phyloP scores from a whole-genome alignment of 2,329 filamentous ascomycete genomes.

The Stemphylium lycopersici region DNA sequence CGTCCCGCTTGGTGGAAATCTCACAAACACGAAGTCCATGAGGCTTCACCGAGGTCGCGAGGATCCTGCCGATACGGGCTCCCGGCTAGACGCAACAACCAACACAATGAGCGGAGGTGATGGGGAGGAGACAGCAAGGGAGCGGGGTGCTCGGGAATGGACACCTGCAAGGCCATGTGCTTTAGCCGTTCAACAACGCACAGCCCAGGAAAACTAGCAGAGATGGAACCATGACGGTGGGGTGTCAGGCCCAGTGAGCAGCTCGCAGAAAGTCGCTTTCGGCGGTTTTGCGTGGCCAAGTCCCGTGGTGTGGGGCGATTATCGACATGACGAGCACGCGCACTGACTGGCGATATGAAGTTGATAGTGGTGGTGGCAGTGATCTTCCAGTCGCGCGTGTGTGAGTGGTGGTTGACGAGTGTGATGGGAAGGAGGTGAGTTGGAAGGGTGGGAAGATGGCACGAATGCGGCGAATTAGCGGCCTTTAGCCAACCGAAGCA shows the following conservation, averaged over 20 bases:
- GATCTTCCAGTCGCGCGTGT: conserved; percentile 7
- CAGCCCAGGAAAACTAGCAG: conserved; percentile 8
- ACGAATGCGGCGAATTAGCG: conserved; percentile 28
- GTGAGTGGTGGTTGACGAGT: conserved; percentile 1
- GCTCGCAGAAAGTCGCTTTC: conserved; percentile 3
- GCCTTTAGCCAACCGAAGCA: conserved; percentile 19
- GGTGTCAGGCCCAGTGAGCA: conserved; percentile 10
- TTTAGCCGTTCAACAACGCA: conserved; percentile 23
- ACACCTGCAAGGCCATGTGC: conserved; percentile 3
- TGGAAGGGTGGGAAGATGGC: conserved; percentile 9
- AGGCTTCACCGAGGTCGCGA: neutral
- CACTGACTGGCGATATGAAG: conserved; percentile 1
- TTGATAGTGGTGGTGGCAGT: conserved; percentile 12
- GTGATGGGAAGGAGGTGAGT: conserved; percentile 10
- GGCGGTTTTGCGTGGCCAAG: conserved; percentile 3
- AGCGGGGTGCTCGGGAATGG: conserved; percentile 4
- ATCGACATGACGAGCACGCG: neutral
- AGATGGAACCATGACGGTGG: conserved; percentile 7
- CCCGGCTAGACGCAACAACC: neutral
- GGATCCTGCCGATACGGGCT: neutral
- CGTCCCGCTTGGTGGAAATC: neutral
- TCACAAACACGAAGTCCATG: neutral
- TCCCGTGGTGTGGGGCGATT: conserved; percentile 12
- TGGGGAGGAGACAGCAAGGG: conserved; percentile 6
- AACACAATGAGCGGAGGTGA: conserved; percentile 2